Conservation (phyloP, 139 green algal genomes). For the Picochlorum sp. region DNA sequence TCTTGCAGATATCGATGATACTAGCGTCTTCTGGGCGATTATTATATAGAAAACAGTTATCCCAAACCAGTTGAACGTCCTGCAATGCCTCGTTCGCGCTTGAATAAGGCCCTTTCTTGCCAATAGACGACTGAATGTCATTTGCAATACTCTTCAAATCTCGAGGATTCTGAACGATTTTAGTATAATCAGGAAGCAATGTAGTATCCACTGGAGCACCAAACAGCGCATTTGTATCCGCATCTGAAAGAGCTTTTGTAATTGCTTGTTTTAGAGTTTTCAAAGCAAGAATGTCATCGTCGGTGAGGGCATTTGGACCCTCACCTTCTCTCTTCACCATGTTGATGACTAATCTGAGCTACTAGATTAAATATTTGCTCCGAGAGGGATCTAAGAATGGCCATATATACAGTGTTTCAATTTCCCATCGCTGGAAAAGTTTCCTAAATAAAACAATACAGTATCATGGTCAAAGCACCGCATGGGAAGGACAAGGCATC, state of each 20-base stretch:
- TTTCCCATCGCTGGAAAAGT: no score
- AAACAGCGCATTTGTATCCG: background rate
- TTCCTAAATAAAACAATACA: no score
- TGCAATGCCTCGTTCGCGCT: conserved; percentile 17
- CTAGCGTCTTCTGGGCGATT: conserved; percentile 18
- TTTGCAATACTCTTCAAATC: conserved; percentile 41
- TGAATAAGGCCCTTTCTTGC: conserved; percentile 12
- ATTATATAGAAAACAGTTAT: conserved; percentile 63
- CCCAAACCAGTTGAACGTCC: conserved; percentile 42
- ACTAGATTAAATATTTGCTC: no score
- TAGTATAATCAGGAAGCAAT: conserved; percentile 52
- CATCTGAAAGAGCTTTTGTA: background rate
- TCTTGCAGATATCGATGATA: conserved; percentile 16
- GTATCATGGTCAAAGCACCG: no score
- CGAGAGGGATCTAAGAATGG: no score
- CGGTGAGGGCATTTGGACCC: no score
- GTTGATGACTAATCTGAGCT: no score
- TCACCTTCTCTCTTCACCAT: no score
- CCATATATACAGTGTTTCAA: no score
- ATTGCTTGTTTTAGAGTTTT: background rate
- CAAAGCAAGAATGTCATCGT: no score
- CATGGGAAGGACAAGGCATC: no score
- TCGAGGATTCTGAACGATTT: conserved; percentile 42
- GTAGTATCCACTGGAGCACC: conserved; percentile 4
- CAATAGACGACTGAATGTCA: conserved; percentile 17